Evolutionary conservation across 805 yeast genomes (phyloP), one percentile per base, ranked within the genome.

Genomic region (Spathaspora arborariae): DNA sequence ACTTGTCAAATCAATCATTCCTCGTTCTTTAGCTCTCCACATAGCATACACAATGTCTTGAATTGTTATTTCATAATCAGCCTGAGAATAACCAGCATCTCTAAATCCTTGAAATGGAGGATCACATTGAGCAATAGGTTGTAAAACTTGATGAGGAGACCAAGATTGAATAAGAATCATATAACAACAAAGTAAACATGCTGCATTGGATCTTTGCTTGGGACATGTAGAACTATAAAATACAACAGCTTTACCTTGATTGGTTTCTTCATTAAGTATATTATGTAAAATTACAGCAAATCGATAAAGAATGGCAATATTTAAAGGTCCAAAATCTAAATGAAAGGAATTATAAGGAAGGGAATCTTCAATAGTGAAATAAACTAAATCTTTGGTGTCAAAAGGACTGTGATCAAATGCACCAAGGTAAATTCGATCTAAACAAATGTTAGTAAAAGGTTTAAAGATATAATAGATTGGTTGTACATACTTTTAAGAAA

Each of bases 61-160:
- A 50, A 94, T 88, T 11, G 96, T 82, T 51, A 94, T 79, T 59
- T 87, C 95, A 59, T 89, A 94, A 65, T 94, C 99, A 2, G 98
- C 96, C 48, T 84, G 84, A 2, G 97, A 88, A 66, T 94, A 94
- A 1, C 99, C 99, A 1, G 99, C 99, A 64, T 94, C 99, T 63
- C 99, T 76, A 68, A 91, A 94, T 1, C 91, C 86, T 85, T 87
- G 91, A 54, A 92, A 84, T 5, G 98, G 97, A 2, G 96, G 96
- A 42, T 86, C 90, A 5, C 84, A 80, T 64, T 94, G 98, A 1
- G 94, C 81, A 45, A 94, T 79, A 0, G 99, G 99, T 50, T 96
- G 97, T 52, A 94, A 68, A 0, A 91, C 99, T 65, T 94, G 94
- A 65, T 94, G 99, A 0, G 99, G 99, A 1, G 97, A 89, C 99